Base-by-base conservation (phyloP, 257 asterid species). In the Salvia rosmarinus region DNA sequence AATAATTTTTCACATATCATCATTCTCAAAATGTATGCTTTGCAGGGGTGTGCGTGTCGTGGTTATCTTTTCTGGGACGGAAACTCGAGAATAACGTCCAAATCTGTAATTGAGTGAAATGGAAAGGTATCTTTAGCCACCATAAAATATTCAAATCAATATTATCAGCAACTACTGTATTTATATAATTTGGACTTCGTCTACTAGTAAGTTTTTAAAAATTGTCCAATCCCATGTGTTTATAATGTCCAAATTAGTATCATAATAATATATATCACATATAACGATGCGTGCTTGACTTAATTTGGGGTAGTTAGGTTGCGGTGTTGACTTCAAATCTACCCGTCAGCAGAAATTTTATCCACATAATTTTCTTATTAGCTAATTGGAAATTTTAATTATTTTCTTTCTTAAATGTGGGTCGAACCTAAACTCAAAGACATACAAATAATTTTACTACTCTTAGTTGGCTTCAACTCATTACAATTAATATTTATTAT, bases 71-170 rank as follows among this genome's bases (percentile, higher is more conserved):
- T 68, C n/a, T 68, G 13, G 55, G 12, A 69, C 46, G 54, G 4
- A 42, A 30, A 30, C 42, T 72, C 42, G 43, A 34, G 43, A 51
- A 25, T 63, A 35, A 51, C 16, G 42, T 72, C 64, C 39, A 37
- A 51, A 16, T 50, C 37, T 35, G 1, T 23, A 66, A 35, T 60
- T 75, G 62, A 16, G 8, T 21, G 35, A 54, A 23, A 20, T 21
- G 70, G 21, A 37, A 23, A 34, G n/a, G 49, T 30, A 11, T 56
- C 3, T 4, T 76, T 34, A 64, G 65, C 71, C 62, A 62, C 67
- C 75, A 43, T 16, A 17, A 68, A 72, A 59, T 59, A 42, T 39
- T 67, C 71, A 44, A 51, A n/a, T 6, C 66, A 10, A 16, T 42
- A 51, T 60, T 42, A 68, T 75, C 65, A 30, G 37, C 58, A 4